Conservation (phyloP, 2,329 filamentous ascomycete genomes). For the Volutella citrinella region DNA sequence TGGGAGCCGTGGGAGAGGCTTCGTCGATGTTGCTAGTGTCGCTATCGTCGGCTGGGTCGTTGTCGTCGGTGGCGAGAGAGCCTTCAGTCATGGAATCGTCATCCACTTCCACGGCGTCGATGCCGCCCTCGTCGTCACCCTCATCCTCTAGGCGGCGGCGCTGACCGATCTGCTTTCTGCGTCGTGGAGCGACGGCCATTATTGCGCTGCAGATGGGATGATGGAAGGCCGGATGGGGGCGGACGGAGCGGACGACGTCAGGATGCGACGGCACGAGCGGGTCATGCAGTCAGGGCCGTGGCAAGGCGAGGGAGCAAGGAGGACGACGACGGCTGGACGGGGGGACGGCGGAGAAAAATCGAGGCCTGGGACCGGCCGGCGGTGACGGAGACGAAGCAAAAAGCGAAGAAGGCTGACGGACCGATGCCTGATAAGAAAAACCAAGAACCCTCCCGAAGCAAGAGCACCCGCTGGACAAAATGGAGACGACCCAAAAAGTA, state of each 20-base stretch:
- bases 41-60: conserved; percentile 57
- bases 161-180: conserved; percentile 64
- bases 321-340: conserved; percentile 13
- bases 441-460: neutral
- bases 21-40: conserved; percentile 63
- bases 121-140: conserved; percentile 63
- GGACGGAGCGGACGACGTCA: conserved; percentile 24
- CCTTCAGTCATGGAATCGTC: conserved; percentile 66
- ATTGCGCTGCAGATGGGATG: conserved; percentile 24
- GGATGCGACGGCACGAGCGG: conserved; percentile 22
- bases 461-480: conserved; percentile 25
- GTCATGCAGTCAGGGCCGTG: conserved; percentile 27
- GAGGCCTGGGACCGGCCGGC: conserved; percentile 26
- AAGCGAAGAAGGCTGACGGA: conserved; percentile 18
- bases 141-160: conserved; percentile 69
- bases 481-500: no score
- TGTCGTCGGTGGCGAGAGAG: conserved; percentile 60
- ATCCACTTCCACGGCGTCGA: conserved; percentile 54
- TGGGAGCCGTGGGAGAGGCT: conserved; percentile 47
- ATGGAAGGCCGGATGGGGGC: conserved; percentile 27
- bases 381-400: conserved; percentile 18
- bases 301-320: conserved; percentile 14
- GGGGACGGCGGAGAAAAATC: no score
- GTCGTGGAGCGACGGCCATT: conserved; percentile 45
- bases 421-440: conserved; percentile 6